Conservation (phyloP, 2,329 filamentous ascomycete genomes). For the Clonostachys chloroleuca region DNA sequence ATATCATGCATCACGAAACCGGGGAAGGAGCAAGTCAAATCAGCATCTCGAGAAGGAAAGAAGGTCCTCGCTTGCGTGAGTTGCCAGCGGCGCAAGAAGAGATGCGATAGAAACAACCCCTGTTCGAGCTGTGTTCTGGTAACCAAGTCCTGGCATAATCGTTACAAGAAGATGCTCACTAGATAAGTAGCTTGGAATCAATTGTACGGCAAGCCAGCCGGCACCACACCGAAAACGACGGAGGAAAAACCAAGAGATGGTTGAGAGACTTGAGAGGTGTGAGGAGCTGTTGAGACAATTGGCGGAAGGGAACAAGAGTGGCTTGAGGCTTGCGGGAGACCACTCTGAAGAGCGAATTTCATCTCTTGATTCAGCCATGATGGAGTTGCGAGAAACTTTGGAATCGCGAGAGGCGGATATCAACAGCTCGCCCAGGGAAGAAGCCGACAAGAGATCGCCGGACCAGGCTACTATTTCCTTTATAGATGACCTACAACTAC, state of each 20-base stretch:
- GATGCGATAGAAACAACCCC: constrained; percentile 20
- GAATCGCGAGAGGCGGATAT: no score
- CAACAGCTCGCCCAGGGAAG: no score
- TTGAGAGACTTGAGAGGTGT: constrained; percentile 15
- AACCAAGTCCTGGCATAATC: neutral
- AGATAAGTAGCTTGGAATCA: neutral
- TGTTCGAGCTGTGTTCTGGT: constrained; percentile 21
- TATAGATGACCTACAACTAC: no score
- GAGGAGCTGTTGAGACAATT: constrained; percentile 14
- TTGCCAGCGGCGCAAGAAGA: constrained; percentile 25
- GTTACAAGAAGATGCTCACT: neutral
- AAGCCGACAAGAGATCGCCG: no score
- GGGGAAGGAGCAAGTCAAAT: neutral
- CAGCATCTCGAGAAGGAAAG: constrained; percentile 5
- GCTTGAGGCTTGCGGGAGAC: no score
- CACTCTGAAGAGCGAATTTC: no score
- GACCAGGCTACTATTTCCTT: no score
- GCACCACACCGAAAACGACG: constrained; percentile 19
- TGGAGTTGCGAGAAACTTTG: no score
- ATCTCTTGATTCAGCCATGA: no score
- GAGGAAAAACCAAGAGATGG: constrained; percentile 17
- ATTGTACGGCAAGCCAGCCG: constrained; percentile 17
- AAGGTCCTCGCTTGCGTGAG: constrained; percentile 15
- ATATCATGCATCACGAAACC: no score
- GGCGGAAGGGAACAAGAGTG: neutral